Evolutionary conservation across 768 basidiomycete species (phyloP).

Genomic region (Amanita rubescens): DNA sequence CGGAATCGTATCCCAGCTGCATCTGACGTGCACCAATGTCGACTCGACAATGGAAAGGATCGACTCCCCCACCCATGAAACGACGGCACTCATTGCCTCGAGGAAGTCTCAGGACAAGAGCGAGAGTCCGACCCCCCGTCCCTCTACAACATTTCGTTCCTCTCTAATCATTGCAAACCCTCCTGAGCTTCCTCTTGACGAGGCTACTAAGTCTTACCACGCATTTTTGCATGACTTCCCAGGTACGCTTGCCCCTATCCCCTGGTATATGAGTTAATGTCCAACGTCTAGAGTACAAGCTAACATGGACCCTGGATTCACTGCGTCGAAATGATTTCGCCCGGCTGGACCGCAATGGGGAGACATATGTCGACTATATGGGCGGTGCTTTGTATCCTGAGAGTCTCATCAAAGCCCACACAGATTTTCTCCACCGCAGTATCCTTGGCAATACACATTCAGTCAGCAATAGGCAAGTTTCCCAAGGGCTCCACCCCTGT

Average conservation of each 20-base stretch:
- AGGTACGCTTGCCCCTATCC: constrained; percentile 16
- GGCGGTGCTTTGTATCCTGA: constrained; percentile 78
- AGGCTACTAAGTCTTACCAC: constrained; percentile 36
- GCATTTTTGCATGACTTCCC: constrained; percentile 40
- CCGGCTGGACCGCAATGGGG: constrained; percentile 50
- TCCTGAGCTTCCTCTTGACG: constrained; percentile 22
- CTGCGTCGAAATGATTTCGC: constrained; percentile 57
- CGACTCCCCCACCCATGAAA: constrained; percentile 28
- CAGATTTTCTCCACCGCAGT: constrained; percentile 55
- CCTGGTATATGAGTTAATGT: neutral
- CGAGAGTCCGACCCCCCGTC: neutral
- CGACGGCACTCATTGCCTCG: constrained; percentile 23
- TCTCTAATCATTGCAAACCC: constrained; percentile 21
- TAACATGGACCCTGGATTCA: constrained; percentile 65
- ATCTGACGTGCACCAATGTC: constrained; percentile 31
- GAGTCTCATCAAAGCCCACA: constrained; percentile 63
- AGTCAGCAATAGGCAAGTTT: constrained; percentile 60
- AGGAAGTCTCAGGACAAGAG: constrained; percentile 16
- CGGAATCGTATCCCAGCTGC: constrained; percentile 29
- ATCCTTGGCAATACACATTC: constrained; percentile 84
- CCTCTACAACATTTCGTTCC: neutral
- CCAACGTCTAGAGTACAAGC: constrained; percentile 43
- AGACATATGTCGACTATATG: constrained; percentile 85
- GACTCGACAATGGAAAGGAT: constrained; percentile 27
- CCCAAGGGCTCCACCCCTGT: neutral